A percentile compares a stretch with the other conserved stretches of the same genome.
These are phyloP conservation scores for Patellifolia procumbens DNA, from an alignment of 179 eudicot genomes.

Conservation along the genomic window DNA sequence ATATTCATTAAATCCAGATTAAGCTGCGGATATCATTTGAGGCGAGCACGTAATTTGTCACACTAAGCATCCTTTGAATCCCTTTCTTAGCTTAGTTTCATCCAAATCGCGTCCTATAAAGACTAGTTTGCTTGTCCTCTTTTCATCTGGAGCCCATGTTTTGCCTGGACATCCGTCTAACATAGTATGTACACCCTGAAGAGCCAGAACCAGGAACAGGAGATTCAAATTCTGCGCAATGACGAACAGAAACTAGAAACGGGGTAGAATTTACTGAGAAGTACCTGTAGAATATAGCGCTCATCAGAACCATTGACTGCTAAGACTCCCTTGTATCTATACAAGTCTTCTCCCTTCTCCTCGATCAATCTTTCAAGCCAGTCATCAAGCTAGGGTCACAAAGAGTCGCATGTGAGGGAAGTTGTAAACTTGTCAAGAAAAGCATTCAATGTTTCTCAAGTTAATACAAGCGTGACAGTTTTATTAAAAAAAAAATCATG, in stretches of 20 bases:
- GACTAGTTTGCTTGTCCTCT: constrained; percentile 74
- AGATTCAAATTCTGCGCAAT: background rate
- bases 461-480: too few relatives aligned
- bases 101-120: constrained; percentile 87
- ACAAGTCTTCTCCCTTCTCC: constrained; percentile 88
- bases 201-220: constrained; percentile 15
- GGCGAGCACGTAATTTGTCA: constrained; percentile 13
- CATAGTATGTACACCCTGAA: constrained; percentile 86
- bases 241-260: background rate
- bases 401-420: background rate
- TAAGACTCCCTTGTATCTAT: constrained; percentile 86
- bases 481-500: background rate
- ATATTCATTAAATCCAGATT: too few relatives aligned
- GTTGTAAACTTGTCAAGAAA: constrained; percentile 5
- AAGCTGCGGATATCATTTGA: constrained; percentile 1
- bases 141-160: constrained; percentile 81
- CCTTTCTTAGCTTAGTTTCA: constrained; percentile 73
- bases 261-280: background rate
- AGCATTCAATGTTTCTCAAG: background rate
- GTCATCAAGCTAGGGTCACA: constrained; percentile 67
- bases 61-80: constrained; percentile 82
- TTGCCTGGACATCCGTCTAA: constrained; percentile 89
- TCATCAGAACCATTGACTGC: constrained; percentile 63
- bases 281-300: constrained; percentile 86
- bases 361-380: constrained; percentile 89